A percentile compares a stretch with the other conserved stretches of the same genome.
These are phyloP conservation scores for Aspergillus sp. DNA, from an alignment of 2,329 filamentous ascomycete species.

Conservation along the genomic window DNA sequence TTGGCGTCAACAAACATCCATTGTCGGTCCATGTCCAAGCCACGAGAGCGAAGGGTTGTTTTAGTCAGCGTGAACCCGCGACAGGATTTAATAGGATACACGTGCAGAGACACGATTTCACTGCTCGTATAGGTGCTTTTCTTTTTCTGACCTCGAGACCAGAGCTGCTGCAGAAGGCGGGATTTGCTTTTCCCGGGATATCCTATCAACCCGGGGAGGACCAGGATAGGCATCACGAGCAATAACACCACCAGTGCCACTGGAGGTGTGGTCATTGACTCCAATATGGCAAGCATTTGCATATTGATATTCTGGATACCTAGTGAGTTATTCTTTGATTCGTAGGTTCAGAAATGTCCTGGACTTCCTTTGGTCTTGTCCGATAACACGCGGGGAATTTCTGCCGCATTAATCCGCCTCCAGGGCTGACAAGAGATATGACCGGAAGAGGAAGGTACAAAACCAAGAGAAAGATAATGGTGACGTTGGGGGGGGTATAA, in stretches of 20 bases:
- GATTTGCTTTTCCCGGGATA: conserved; percentile 6
- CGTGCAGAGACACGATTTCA: conserved; percentile 38
- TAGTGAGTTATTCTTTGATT: too few relatives aligned
- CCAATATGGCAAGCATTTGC: neutral
- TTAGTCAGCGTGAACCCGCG: conserved; percentile 50
- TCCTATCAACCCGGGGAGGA: conserved; percentile 9
- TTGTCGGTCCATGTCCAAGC: conserved; percentile 54
- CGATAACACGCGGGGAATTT: neutral
- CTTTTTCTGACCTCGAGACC: conserved; percentile 5
- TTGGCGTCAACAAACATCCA: conserved; percentile 58
- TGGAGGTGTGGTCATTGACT: neutral
- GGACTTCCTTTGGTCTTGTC: too few relatives aligned
- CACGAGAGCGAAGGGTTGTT: conserved; percentile 46
- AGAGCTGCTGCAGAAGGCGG: conserved; percentile 8
- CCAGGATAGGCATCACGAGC: conserved; percentile 8
- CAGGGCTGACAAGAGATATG: too few relatives aligned
- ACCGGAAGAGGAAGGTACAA: too few relatives aligned
- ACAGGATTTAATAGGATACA: conserved; percentile 61
- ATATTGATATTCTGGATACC: neutral
- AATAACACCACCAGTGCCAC: neutral
- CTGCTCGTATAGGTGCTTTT: conserved; percentile 10
- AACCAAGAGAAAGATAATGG: too few relatives aligned
- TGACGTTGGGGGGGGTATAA: too few relatives aligned
- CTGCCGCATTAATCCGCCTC: neutral
- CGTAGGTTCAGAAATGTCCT: too few relatives aligned